Conservation (phyloP, 2,329 filamentous ascomycete genomes). For the Delphinella strobiligena region DNA sequence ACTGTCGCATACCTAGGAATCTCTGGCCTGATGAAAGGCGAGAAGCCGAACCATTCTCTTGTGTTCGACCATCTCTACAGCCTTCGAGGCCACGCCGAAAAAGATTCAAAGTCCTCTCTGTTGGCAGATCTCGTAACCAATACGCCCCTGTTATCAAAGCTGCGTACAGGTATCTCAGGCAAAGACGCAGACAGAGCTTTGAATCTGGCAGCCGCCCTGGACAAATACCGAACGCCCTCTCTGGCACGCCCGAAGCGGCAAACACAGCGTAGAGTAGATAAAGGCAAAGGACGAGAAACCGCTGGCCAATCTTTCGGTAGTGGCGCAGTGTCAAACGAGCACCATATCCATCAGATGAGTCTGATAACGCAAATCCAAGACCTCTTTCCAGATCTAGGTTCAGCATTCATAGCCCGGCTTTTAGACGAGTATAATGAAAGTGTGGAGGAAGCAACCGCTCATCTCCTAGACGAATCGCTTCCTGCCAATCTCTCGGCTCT, state of each 20-base stretch:
- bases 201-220: constrained; percentile 49
- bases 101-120: constrained; percentile 49
- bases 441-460: constrained; percentile 66
- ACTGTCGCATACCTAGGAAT: constrained; percentile 66
- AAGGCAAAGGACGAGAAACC: constrained; percentile 46
- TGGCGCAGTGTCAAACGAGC: constrained; percentile 26
- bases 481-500: constrained; percentile 52
- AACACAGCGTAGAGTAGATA: constrained; percentile 47
- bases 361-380: constrained; percentile 86
- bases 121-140: constrained; percentile 69
- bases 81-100: constrained; percentile 59
- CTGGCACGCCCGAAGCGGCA: constrained; percentile 40
- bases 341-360: constrained; percentile 73
- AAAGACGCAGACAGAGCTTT: constrained; percentile 44
- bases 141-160: constrained; percentile 59
- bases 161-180: constrained; percentile 42
- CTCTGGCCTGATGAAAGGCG: constrained; percentile 53
- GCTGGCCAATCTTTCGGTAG: constrained; percentile 22
- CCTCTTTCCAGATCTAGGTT: constrained; percentile 76
- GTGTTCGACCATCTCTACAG: constrained; percentile 75
- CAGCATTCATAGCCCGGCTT: constrained; percentile 66
- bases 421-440: constrained; percentile 69
- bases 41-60: constrained; percentile 58
- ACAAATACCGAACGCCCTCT: constrained; percentile 43
- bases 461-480: constrained; percentile 67